Conservation (phyloP, 1,284 basidiomycete species). For the Austroboletus novae-zelandiae region DNA sequence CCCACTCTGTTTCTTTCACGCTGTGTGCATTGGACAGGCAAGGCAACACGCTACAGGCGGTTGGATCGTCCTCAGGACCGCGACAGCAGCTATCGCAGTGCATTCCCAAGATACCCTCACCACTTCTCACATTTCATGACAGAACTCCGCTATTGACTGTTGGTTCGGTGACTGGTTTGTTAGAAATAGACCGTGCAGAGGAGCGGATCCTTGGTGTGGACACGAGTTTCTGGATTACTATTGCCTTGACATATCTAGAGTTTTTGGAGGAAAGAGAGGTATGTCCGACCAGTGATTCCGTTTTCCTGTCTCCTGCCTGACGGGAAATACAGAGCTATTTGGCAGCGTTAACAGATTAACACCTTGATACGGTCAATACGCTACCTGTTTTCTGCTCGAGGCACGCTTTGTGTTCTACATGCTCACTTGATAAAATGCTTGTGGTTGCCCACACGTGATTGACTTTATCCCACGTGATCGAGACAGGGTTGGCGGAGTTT, state of each 20-base stretch:
- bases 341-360: conserved; percentile 27
- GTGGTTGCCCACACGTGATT: conserved; percentile 17
- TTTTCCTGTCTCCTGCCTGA: conserved; percentile 5
- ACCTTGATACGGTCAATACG: conserved; percentile 11
- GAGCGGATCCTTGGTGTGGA: conserved; percentile 66
- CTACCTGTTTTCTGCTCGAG: not conserved
- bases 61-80: conserved; percentile 19
- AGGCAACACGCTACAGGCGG: not conserved
- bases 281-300: conserved; percentile 21
- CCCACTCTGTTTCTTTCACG: conserved; percentile 66
- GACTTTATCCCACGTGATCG: conserved; percentile 30
- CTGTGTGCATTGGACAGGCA: conserved; percentile 31
- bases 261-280: conserved; percentile 76
- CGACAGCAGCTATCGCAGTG: conserved; percentile 25
- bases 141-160: conserved; percentile 64
- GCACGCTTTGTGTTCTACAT: not conserved
- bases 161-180: conserved; percentile 52
- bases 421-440: not conserved
- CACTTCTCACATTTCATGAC: conserved; percentile 67
- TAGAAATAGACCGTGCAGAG: conserved; percentile 61
- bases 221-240: conserved; percentile 71
- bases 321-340: conserved; percentile 23
- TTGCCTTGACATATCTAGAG: conserved; percentile 70
- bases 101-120: conserved; percentile 31
- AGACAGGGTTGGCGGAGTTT: conserved; percentile 25